Percentiles rank a stretch among this genome's conserved stretches.
Conservation (phyloP, 2,329 filamentous ascomycete genomes). For the Fusarium nisikadoi region DNA sequence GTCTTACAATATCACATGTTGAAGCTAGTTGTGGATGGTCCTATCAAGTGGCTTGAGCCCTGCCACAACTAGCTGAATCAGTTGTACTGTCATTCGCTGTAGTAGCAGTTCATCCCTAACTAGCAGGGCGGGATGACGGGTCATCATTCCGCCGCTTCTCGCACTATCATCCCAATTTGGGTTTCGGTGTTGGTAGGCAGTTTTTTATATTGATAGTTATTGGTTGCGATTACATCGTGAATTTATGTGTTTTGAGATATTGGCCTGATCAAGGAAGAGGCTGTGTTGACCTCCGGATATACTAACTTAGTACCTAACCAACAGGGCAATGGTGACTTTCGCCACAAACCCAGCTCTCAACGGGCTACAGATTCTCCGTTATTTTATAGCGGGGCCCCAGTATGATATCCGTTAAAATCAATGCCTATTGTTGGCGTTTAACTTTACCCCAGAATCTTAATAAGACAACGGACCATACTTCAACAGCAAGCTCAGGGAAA, state of each 20-base stretch:
- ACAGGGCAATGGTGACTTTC: background rate
- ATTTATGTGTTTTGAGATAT: background rate
- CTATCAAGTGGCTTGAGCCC: constrained; percentile 21
- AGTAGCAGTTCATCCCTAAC: constrained; percentile 32
- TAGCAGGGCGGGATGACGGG: constrained; percentile 35
- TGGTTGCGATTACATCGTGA: background rate
- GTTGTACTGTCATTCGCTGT: constrained; percentile 18
- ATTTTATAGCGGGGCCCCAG: background rate
- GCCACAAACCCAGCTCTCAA: background rate
- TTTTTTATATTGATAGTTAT: background rate
- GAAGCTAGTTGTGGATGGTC: constrained; percentile 18
- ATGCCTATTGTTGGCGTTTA: constrained; percentile 10
- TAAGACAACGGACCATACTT: background rate
- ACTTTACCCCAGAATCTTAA: background rate
- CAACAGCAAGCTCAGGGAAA: background rate
- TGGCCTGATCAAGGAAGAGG: background rate
- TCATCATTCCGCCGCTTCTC: constrained; percentile 47
- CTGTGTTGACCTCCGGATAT: background rate
- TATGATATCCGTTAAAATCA: background rate
- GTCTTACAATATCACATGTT: constrained; percentile 37
- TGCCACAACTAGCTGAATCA: constrained; percentile 20
- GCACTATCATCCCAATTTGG: constrained; percentile 33
- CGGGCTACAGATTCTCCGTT: background rate
- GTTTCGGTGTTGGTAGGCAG: background rate
- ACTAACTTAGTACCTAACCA: too few relatives aligned